phyloP scores from a whole-genome alignment of 2,329 filamentous ascomycete genomes.

The Thielaviopsis populi region DNA sequence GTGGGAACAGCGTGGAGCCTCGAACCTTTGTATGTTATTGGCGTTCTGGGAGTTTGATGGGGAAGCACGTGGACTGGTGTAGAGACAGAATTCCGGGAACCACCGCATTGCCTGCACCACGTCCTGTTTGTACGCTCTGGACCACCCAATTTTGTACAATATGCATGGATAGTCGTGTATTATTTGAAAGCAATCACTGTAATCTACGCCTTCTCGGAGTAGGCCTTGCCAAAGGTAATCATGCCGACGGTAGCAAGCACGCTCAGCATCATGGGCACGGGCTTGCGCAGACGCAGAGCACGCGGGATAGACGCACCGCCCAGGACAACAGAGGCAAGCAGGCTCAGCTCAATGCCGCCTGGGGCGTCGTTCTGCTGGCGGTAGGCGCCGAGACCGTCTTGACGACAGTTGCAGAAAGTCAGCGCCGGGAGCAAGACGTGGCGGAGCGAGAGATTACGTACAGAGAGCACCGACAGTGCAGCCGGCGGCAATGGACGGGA shows the following conservation, averaged over 20 bases:
- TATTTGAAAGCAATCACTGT: neutral
- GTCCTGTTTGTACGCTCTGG: neutral
- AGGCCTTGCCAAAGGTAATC: constrained; percentile 63
- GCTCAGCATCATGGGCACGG: constrained; percentile 67
- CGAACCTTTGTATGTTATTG: constrained; percentile 2
- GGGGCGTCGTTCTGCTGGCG: constrained; percentile 59
- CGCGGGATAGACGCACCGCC: constrained; percentile 74
- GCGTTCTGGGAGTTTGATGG: constrained; percentile 7
- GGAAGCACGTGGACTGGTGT: neutral
- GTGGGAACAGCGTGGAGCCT: neutral
- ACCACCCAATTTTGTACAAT: neutral
- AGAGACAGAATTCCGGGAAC: neutral
- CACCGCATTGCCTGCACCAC: neutral
- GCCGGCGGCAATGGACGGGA: constrained; percentile 77
- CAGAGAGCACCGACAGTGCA: constrained; percentile 59
- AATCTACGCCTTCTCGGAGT: constrained; percentile 28
- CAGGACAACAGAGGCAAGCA: constrained; percentile 74
- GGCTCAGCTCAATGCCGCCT: constrained; percentile 77
- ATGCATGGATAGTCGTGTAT: neutral
- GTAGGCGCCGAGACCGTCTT: constrained; percentile 64
- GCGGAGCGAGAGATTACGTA: constrained; percentile 25
- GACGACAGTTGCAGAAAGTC: neutral
- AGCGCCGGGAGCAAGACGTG: neutral
- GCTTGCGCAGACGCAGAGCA: constrained; percentile 70
- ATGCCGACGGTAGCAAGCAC: constrained; percentile 65